phyloP scores from a whole-genome alignment of 2,329 filamentous ascomycete species.

The Camptophora hylomeconis region DNA sequence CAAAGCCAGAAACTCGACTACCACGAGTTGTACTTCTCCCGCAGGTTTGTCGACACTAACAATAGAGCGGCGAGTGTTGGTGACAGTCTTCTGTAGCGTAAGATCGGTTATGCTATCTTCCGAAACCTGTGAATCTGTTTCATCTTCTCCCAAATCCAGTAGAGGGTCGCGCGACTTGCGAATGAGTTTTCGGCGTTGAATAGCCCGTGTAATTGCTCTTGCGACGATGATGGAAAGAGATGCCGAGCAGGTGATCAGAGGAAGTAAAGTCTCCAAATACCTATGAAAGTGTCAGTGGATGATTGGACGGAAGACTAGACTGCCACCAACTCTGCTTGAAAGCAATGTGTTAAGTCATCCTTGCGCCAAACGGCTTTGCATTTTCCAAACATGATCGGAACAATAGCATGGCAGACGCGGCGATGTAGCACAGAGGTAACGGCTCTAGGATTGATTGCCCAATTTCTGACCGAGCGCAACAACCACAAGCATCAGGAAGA shows the following conservation, averaged over 20 bases:
- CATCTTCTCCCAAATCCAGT: conserved; percentile 40
- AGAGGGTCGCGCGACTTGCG: conserved; percentile 22
- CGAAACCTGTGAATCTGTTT: conserved; percentile 30
- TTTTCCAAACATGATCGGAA: conserved; percentile 37
- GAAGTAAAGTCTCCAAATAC: conserved; percentile 69
- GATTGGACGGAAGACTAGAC: too few relatives aligned
- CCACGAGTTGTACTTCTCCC: conserved; percentile 56
- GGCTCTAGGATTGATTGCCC: too few relatives aligned
- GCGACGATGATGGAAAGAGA: conserved; percentile 62
- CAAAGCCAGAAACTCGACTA: conserved; percentile 64
- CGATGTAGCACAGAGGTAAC: too few relatives aligned
- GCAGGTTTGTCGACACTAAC: conserved; percentile 64
- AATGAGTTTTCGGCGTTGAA: conserved; percentile 3
- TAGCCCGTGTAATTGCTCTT: too few relatives aligned
- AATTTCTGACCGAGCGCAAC: too few relatives aligned
- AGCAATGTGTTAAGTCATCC: conserved; percentile 51
- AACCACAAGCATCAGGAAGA: too few relatives aligned
- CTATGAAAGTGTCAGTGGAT: conserved; percentile 33
- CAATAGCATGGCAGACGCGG: not conserved
- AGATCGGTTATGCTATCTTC: conserved; percentile 38
- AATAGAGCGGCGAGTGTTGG: conserved; percentile 32
- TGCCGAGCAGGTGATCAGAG: conserved; percentile 54
- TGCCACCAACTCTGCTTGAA: conserved; percentile 39
- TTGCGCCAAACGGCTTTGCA: conserved; percentile 46
- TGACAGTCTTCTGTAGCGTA: conserved; percentile 42